Base-by-base conservation (phyloP, 2,329 filamentous ascomycete genomes). In the Aspergillus jensenii region DNA sequence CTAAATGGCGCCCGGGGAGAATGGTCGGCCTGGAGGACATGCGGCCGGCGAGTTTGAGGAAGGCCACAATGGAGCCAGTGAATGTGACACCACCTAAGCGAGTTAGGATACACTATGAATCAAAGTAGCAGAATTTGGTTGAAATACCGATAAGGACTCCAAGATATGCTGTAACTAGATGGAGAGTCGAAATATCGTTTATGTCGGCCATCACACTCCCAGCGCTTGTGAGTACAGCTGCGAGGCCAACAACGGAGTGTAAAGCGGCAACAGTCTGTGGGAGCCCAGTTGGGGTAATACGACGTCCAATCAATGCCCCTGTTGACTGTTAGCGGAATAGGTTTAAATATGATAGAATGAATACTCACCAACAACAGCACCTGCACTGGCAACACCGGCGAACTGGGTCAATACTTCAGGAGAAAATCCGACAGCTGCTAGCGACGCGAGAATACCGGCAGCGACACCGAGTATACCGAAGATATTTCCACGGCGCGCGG, bases 251-350 rank as follows among this genome's bases (percentile, higher is more conserved):
- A 7, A 96, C 91, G 0, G 91, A 96, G 75, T 96, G 92, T 31
- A 96, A 79, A 0, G 91, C 91, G 19, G 91, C 92, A 2, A 96
- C 91, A 0, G 91, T 96, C 72, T 96, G 91, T 0, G 92, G 92
- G 2, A 96, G 84, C 55, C 91, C 90, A 0, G 91, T 96, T 0
- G 92, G 90, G 0, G 91, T 96, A 64, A 96, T 96, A 12, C 91
- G 85, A 66, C 91, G 89, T 44, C 91, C 92, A 62, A 96, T 93
- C 23, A 92, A 71, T 50, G 90, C 83, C 33, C 90, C 87, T 70
- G 6, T 9, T n/a, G 6, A 2, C 14, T n/a, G 41, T 60, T 41
- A 68, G 51, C 35, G 35, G 27, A 31, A 31, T 31, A 19, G 8
- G 14, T n/a, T 11, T 9, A 45, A 45, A 31, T 11, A 46, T 9